Evolutionary conservation across 2,329 filamentous ascomycete species (phyloP).

Genomic region (Grosmannia serpens): DNA sequence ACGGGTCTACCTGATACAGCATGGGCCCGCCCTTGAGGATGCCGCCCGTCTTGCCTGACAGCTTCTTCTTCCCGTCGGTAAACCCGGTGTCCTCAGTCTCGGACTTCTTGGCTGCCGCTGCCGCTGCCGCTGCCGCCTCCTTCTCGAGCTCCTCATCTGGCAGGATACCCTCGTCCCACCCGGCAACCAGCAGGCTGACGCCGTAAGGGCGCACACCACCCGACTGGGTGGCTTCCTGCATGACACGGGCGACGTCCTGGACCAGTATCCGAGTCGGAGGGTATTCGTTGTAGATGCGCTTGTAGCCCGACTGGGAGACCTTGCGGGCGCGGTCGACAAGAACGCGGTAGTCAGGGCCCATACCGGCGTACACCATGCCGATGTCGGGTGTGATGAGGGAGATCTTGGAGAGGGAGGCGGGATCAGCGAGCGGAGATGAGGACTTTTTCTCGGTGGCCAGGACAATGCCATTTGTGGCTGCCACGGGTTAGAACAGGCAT

Average conservation of each 20-base stretch:
- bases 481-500: not conserved
- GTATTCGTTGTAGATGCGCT: slow-evolving; percentile 99
- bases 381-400: slow-evolving; percentile 98
- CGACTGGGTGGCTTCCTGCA: slow-evolving; percentile 98
- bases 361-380: slow-evolving; percentile 98
- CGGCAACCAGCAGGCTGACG: slow-evolving; percentile 87
- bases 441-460: slow-evolving; percentile 99
- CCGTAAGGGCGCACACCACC: slow-evolving; percentile 96
- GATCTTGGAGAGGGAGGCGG: slow-evolving; percentile 90
- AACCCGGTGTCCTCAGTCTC: slow-evolving; percentile 14
- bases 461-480: slow-evolving; percentile 97
- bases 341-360: slow-evolving; percentile 97
- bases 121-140: slow-evolving; percentile 34
- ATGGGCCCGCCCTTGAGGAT: slow-evolving; percentile 93
- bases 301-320: slow-evolving; percentile 96
- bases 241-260: slow-evolving; percentile 92
- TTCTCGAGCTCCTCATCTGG: slow-evolving; percentile 62
- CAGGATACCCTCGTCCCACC: slow-evolving; percentile 94
- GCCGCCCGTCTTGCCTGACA: slow-evolving; percentile 79
- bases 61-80: slow-evolving; percentile 51
- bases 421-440: slow-evolving; percentile 91
- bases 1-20: slow-evolving; percentile 98
- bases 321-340: slow-evolving; percentile 96
- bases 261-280: slow-evolving; percentile 98
- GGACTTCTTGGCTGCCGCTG: slow-evolving; percentile 38